Conservation (phyloP, 768 basidiomycete species). For the Melanogaster broomeanus region DNA sequence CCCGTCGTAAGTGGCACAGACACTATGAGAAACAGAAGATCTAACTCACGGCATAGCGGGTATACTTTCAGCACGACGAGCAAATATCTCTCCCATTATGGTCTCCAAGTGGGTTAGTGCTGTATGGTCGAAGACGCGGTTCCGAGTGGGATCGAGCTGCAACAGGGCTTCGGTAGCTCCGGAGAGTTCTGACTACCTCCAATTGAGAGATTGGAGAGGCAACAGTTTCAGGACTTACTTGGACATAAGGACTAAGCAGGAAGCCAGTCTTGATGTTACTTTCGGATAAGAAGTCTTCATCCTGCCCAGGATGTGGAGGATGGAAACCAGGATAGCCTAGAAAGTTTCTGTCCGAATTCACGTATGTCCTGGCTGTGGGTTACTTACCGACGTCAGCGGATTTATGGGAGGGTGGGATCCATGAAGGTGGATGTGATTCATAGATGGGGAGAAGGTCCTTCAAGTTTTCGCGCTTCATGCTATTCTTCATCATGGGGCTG, state of each 20-base stretch:
- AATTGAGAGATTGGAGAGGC: background rate
- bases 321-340: constrained; percentile 76
- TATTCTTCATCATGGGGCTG: constrained; percentile 23
- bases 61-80: constrained; percentile 56
- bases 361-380: background rate
- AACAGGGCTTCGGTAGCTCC: constrained; percentile 15
- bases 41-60: constrained; percentile 64
- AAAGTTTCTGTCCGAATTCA: background rate
- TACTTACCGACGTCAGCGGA: constrained; percentile 69
- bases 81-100: constrained; percentile 76
- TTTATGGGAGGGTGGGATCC: constrained; percentile 69
- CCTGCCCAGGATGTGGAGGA: constrained; percentile 73
- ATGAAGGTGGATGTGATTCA: constrained; percentile 67
- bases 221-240: constrained; percentile 43
- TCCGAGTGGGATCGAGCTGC: constrained; percentile 32
- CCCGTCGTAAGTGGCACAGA: background rate
- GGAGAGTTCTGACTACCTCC: constrained; percentile 23
- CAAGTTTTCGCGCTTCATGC: constrained; percentile 27
- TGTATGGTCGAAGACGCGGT: constrained; percentile 49
- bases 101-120: constrained; percentile 65
- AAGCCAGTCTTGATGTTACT: constrained; percentile 69
- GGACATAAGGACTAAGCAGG: constrained; percentile 50
- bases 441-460: constrained; percentile 49
- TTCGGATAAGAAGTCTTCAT: constrained; percentile 72
- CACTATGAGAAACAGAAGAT: background rate